These are phyloP conservation scores for Mesotaenium endlicherianum DNA, from an alignment of 139 green algal species.

Conservation along the genomic window DNA sequence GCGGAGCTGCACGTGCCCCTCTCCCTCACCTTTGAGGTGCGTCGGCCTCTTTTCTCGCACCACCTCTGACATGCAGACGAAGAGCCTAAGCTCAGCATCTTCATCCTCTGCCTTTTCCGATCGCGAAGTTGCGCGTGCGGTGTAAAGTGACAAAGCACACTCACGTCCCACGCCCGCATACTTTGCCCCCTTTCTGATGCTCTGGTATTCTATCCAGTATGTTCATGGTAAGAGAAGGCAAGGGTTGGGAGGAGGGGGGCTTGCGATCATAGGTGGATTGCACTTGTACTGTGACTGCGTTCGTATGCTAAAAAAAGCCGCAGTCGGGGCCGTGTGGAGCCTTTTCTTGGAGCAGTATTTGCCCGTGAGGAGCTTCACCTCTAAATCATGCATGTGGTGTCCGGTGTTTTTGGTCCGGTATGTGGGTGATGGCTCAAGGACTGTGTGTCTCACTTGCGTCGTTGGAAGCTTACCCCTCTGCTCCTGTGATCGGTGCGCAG, in stretches of 20 bases:
- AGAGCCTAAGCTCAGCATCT: neutral
- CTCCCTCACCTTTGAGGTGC: constrained; percentile 85
- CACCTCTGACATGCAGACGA: too few species aligned
- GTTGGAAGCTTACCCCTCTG: neutral
- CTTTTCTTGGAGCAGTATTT: neutral
- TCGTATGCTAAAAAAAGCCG: neutral
- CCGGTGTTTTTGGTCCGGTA: neutral
- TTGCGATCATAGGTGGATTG: too few species aligned
- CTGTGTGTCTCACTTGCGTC: neutral
- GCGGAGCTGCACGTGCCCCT: constrained; percentile 72
- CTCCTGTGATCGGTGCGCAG: constrained; percentile 5
- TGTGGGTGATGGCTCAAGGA: neutral
- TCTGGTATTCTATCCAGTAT: neutral
- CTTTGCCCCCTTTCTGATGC: neutral
- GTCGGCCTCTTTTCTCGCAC: neutral
- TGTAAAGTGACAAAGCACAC: too few species aligned
- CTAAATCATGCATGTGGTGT: neutral
- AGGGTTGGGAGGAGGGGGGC: too few species aligned
- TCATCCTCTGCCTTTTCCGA: neutral
- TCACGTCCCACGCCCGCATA: neutral
- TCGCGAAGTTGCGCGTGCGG: too few species aligned
- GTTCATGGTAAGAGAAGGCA: too few species aligned
- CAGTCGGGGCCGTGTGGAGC: neutral
- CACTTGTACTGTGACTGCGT: too few species aligned
- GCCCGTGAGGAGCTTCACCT: neutral